Evolutionary conservation across 768 basidiomycete species (phyloP).

Genomic region (Pleurotus pulmonarius): DNA sequence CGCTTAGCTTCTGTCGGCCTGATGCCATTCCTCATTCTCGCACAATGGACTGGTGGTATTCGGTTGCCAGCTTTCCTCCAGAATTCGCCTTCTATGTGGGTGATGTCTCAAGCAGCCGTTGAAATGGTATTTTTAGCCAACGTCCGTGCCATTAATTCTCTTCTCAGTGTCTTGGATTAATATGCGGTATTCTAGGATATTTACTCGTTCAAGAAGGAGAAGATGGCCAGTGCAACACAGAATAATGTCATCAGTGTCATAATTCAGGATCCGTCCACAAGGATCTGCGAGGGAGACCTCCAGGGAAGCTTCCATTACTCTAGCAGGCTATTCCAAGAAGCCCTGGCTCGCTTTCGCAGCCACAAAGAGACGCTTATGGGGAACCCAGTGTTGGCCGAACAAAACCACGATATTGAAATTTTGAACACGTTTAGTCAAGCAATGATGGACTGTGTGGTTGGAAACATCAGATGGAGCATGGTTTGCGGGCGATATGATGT

Average conservation of each 20-base stretch:
- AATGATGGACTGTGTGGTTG: constrained; percentile 2
- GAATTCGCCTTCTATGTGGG: neutral
- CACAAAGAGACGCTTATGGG: neutral
- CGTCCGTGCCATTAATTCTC: neutral
- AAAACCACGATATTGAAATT: neutral
- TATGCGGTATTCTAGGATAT: neutral
- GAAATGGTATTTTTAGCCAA: constrained; percentile 4
- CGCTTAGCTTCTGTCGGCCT: neutral
- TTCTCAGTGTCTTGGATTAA: neutral
- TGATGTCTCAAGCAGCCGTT: constrained; percentile 1
- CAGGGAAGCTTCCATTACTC: constrained; percentile 1
- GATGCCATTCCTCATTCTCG: constrained; percentile 1
- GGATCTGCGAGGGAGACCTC: neutral
- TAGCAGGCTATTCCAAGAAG: neutral
- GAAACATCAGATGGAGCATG: constrained; percentile 6
- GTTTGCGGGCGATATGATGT: constrained; percentile 1
- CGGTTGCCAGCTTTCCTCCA: neutral
- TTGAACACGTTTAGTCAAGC: neutral
- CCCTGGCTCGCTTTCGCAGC: neutral
- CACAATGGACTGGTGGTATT: neutral
- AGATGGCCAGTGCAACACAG: neutral
- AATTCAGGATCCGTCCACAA: neutral
- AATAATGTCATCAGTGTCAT: constrained; percentile 3
- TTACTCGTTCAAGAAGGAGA: constrained; percentile 4
- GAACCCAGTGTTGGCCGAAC: neutral